Evolutionary conservation across 306 rosid species (phyloP).

Genomic region (Acacia crassicarpa): DNA sequence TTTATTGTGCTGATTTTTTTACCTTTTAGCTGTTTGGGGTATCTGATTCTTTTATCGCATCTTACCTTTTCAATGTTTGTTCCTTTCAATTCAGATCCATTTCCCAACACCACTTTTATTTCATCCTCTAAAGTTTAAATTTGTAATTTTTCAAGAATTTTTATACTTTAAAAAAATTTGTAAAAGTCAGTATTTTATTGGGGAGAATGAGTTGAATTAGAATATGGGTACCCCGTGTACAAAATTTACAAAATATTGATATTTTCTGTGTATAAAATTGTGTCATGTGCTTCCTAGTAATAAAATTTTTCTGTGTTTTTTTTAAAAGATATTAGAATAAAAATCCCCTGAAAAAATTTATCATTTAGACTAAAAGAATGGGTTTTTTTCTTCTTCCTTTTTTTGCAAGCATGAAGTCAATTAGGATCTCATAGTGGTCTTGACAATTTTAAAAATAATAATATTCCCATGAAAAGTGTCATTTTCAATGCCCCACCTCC

Average conservation of each 20-base stretch:
- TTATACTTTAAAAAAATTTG: background rate
- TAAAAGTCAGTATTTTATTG: too few relatives aligned
- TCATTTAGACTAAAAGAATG: background rate
- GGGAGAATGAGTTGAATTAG: too few relatives aligned
- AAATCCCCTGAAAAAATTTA: background rate
- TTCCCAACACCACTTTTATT: background rate
- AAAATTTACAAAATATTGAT: too few relatives aligned
- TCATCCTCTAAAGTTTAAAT: background rate
- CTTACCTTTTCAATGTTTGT: background rate
- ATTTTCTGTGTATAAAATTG: too few relatives aligned
- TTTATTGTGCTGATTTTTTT: background rate
- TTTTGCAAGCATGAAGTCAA: background rate
- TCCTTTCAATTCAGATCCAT: background rate
- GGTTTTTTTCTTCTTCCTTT: background rate
- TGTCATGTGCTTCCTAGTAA: too few relatives aligned
- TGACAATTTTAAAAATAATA: background rate
- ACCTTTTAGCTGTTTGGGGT: background rate
- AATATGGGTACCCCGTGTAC: too few relatives aligned
- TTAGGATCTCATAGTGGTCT: background rate
- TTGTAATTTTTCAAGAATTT: background rate
- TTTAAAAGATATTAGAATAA: background rate
- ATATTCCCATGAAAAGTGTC: background rate
- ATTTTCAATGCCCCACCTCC: background rate
- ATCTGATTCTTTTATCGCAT: background rate
- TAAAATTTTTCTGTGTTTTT: background rate